phyloP scores from a whole-genome alignment of 306 rosid genomes.

The Rosa multiflora region DNA sequence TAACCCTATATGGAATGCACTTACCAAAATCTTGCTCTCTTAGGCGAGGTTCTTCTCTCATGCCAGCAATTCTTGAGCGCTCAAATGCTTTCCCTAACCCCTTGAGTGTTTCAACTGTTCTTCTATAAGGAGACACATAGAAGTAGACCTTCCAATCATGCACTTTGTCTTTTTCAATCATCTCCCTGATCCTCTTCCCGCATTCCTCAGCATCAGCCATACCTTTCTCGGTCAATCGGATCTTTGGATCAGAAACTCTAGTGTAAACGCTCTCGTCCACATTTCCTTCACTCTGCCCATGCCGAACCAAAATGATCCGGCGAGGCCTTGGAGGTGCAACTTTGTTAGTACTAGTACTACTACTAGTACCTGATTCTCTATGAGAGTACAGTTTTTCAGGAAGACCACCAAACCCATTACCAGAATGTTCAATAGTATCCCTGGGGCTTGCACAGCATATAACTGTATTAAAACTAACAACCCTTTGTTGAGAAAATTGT shows the following conservation, averaged over 20 bases:
- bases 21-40: slow-evolving; percentile 88
- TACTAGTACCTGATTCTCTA: neutral
- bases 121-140: slow-evolving; percentile 79
- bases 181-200: slow-evolving; percentile 43
- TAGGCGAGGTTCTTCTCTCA: slow-evolving; percentile 85
- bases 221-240: slow-evolving; percentile 56
- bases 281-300: slow-evolving; percentile 84
- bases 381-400: slow-evolving; percentile 39
- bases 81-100: slow-evolving; percentile 61
- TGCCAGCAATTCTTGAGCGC: slow-evolving; percentile 66
- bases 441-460: slow-evolving; percentile 36
- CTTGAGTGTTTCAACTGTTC: slow-evolving; percentile 60
- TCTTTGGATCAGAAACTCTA: slow-evolving; percentile 69
- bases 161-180: slow-evolving; percentile 50
- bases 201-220: slow-evolving; percentile 57
- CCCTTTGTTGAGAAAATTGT: neutral
- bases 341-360: neutral
- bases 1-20: slow-evolving; percentile 29
- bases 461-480: slow-evolving; percentile 11
- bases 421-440: neutral
- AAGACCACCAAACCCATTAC: slow-evolving; percentile 35
- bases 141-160: slow-evolving; percentile 66
- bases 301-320: slow-evolving; percentile 82
- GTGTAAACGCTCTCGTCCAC: slow-evolving; percentile 71
- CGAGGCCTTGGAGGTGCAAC: slow-evolving; percentile 68